Evolutionary conservation across 1,284 basidiomycete genomes (phyloP).

Genomic region (Malassezia brasiliensis): DNA sequence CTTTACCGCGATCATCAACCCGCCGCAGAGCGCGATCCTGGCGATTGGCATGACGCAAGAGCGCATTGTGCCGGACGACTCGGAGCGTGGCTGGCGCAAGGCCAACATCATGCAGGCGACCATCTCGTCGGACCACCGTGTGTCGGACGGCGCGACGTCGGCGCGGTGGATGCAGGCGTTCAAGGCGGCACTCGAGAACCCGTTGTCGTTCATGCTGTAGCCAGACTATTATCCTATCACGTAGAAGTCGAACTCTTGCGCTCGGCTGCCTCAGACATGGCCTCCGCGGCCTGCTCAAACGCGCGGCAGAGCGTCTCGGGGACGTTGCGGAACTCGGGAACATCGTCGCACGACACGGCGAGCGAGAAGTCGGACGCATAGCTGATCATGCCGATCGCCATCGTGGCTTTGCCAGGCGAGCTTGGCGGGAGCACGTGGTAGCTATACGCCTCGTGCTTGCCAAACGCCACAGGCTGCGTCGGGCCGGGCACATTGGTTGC

Average conservation of each 20-base stretch:
- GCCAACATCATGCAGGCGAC: conserved; percentile 91
- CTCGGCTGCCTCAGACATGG: conserved; percentile 38
- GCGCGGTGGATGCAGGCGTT: conserved; percentile 63
- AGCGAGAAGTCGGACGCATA: conserved; percentile 43
- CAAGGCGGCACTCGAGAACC: conserved; percentile 95
- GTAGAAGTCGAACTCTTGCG: conserved; percentile 15
- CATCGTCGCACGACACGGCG: conserved; percentile 46
- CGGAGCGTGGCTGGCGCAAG: conserved; percentile 60
- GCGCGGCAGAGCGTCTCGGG: conserved; percentile 37
- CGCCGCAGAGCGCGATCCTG: conserved; percentile 93
- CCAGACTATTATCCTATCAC: neutral
- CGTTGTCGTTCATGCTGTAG: conserved; percentile 53
- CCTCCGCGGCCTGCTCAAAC: conserved; percentile 35
- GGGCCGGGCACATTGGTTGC: conserved; percentile 46
- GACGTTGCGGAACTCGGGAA: conserved; percentile 34
- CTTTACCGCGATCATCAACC: conserved; percentile 99
- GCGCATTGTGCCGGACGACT: conserved; percentile 71
- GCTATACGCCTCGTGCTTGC: conserved; percentile 39
- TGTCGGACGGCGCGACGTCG: conserved; percentile 54
- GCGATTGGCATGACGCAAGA: conserved; percentile 83
- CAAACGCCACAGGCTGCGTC: conserved; percentile 39
- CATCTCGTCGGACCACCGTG: conserved; percentile 83
- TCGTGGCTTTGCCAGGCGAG: conserved; percentile 41
- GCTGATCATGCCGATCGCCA: conserved; percentile 47
- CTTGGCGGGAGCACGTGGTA: conserved; percentile 46